These are phyloP conservation scores for Eucalyptus sp. DNA, from an alignment of 345 rosid species.

Conservation along the genomic window DNA sequence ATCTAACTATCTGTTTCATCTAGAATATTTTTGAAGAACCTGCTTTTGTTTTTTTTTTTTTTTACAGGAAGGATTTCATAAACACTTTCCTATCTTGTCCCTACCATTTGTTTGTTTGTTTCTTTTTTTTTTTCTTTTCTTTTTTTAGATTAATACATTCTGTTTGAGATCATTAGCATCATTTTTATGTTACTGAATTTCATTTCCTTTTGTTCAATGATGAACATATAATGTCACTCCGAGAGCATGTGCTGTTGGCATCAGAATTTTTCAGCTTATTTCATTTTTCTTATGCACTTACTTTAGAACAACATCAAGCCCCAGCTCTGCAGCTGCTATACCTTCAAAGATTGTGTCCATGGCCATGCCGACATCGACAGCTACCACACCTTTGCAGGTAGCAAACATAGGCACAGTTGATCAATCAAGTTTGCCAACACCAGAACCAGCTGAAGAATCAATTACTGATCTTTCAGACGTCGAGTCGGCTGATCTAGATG, in stretches of 20 bases:
- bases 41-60: not conserved
- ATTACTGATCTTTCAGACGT: not conserved
- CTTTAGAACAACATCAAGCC: slow-evolving; percentile 42
- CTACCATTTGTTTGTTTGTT: not conserved
- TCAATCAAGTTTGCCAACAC: not conserved
- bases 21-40: not conserved
- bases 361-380: not conserved
- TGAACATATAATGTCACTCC: not conserved
- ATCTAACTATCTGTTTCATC: not conserved
- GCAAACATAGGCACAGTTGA: not conserved
- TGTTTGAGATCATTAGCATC: not conserved
- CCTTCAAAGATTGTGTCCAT: slow-evolving; percentile 60
- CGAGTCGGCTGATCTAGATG: not conserved
- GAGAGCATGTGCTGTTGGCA: not conserved
- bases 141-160: not conserved
- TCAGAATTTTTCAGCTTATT: not conserved
- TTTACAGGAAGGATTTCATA: not conserved
- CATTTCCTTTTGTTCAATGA: not conserved
- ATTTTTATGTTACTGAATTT: not conserved
- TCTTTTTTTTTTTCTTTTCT: not conserved
- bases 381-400: not conserved
- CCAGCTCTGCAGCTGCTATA: slow-evolving; percentile 28
- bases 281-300: not conserved
- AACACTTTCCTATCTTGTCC: not conserved
- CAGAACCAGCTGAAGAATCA: not conserved